Base-by-base conservation (phyloP, 2,329 filamentous ascomycete species). In the Pestalotiopsis sp. region DNA sequence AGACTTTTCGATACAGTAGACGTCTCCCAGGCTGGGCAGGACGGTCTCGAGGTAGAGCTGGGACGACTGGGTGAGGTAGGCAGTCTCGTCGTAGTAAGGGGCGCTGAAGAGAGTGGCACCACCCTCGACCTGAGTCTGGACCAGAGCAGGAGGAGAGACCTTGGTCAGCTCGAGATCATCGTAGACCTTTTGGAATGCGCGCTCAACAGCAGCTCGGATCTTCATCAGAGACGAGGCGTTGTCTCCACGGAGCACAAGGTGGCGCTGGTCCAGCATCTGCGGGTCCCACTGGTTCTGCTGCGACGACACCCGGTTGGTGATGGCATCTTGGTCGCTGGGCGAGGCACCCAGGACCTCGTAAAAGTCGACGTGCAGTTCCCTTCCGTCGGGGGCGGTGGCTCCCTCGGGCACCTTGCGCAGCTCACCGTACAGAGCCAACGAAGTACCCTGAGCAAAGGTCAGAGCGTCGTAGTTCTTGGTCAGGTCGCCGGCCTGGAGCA, bases 1-100 rank as follows among this genome's bases (percentile, higher is more conserved):
- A 1, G 95, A 98, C 81, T 97, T 97, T 81, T 97, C 94, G 75
- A 99, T 95, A 79, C 95, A 98, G 87, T 97, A 99, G 65, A 98
- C 94, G 78, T 98, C 93, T 73, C 96, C 96, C 75, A 98, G 86
- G 64, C 92, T 93, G 11, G 95, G 94, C 39, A 99, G 85, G 72
- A 91, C 94, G 39, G 96, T 99, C 85, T 99, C 96, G 68, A 99
- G 92, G 82, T 99, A 99, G 66, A 99, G 89, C 82, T 99, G 96
- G 40, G 93, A 97, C 3, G 94, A 98, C 82, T 99, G 96, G 3
- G 96, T 98, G 70, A 99, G 89, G 84, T 94, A 99, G 68, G 96
- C 92, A 73, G 91, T 88, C 81, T 98, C 92, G 73, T 90, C 91
- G 81, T 97, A 98, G 85, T 96, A 97, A 77, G 92, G 86, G 75